These are phyloP conservation scores for Chiua virens DNA, from an alignment of 768 basidiomycete genomes.

Conservation along the genomic window DNA sequence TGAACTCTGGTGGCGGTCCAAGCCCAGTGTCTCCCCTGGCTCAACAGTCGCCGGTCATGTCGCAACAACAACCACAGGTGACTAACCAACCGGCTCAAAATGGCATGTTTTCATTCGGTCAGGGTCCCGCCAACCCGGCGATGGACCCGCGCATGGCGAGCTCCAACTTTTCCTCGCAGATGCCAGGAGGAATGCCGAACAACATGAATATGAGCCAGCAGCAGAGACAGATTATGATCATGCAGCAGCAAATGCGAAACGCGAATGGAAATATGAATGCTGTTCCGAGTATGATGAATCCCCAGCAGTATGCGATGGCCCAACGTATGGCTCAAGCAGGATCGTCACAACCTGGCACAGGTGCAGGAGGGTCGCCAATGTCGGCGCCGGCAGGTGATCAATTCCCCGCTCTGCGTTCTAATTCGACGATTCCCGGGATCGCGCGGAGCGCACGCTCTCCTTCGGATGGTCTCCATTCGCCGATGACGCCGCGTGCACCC, in stretches of 20 bases:
- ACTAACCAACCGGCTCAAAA: slow-evolving; percentile 28
- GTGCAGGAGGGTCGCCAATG: slow-evolving; percentile 42
- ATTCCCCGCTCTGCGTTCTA: slow-evolving; percentile 56
- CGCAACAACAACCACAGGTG: slow-evolving; percentile 28
- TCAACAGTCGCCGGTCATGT: slow-evolving; percentile 30
- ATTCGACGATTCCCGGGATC: slow-evolving; percentile 67
- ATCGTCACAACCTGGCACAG: slow-evolving; percentile 28
- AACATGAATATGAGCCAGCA: slow-evolving; percentile 38
- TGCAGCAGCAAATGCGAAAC: slow-evolving; percentile 37
- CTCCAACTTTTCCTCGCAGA: slow-evolving; percentile 30
- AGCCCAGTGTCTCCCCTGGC: slow-evolving; percentile 31
- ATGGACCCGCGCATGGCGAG: slow-evolving; percentile 33
- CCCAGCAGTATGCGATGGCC: slow-evolving; percentile 39
- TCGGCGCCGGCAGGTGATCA: slow-evolving; percentile 39
- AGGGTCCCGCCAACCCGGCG: slow-evolving; percentile 20
- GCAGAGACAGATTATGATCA: slow-evolving; percentile 47
- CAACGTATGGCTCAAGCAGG: slow-evolving; percentile 46
- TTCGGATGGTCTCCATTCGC: slow-evolving; percentile 56
- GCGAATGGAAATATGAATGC: slow-evolving; percentile 25
- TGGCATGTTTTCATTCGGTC: slow-evolving; percentile 32
- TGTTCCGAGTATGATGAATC: slow-evolving; percentile 32
- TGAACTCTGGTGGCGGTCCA: slow-evolving; percentile 23
- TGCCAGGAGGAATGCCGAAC: slow-evolving; percentile 28
- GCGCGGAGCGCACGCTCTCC: slow-evolving; percentile 75
- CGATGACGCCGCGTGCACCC: slow-evolving; percentile 39